phyloP scores from a whole-genome alignment of 352 stramenopile species.

The Pythium sukuiense region DNA sequence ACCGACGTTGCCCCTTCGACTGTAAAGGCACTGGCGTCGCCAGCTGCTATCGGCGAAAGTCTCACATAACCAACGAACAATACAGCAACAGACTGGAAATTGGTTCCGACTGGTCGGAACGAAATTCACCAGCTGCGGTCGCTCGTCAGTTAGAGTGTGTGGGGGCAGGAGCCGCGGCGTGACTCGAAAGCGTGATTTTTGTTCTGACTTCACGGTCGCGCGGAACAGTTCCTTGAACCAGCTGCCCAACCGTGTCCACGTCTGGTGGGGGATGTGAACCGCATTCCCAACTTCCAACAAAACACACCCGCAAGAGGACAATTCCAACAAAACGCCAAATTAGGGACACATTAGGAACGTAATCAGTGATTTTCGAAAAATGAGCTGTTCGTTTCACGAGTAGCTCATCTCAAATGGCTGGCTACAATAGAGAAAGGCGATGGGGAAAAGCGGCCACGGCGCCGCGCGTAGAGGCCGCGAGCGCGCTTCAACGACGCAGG shows the following conservation, averaged over 20 bases:
- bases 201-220: neutral
- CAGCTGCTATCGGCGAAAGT: neutral
- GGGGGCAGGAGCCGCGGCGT: neutral
- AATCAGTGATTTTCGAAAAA: neutral
- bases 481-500: neutral
- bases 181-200: neutral
- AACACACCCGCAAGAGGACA: too few species aligned
- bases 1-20: neutral
- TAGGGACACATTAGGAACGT: neutral
- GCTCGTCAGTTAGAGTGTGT: neutral
- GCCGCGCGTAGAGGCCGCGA: neutral
- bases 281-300: neutral
- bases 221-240: neutral
- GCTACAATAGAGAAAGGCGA: neutral
- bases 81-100: neutral
- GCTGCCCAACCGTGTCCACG: neutral
- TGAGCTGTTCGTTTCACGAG: neutral
- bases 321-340: neutral
- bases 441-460: conserved; percentile 2
- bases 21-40: neutral
- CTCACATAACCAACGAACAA: too few species aligned
- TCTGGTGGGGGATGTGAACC: neutral
- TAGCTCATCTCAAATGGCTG: neutral
- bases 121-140: neutral
- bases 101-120: neutral